Evolutionary conservation across 176 grass and related monocot genomes (phyloP).

Genomic region (Tuctoria greenei): DNA sequence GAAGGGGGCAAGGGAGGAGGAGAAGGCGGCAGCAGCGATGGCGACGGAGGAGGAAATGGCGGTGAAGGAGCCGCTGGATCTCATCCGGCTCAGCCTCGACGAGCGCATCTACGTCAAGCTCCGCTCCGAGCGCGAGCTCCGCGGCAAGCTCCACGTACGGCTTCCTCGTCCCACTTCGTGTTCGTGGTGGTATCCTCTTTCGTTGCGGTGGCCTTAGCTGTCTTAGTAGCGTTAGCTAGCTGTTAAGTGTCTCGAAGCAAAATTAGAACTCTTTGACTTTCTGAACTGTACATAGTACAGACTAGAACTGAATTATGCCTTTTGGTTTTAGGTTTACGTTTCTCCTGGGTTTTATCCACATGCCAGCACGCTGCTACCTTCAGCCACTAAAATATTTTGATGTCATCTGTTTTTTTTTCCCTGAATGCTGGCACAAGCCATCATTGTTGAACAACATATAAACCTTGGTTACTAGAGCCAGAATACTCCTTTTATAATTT

Average conservation of each 20-base stretch:
- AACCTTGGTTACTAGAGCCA: neutral
- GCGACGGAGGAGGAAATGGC: conserved; percentile 25
- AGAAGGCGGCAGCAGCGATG: neutral
- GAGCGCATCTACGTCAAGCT: conserved; percentile 99
- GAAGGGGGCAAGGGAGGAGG: neutral
- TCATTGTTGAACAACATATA: neutral
- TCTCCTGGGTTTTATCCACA: neutral
- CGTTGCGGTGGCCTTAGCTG: neutral
- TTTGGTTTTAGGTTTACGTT: neutral
- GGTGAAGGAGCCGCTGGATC: conserved; percentile 99
- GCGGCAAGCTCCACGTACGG: conserved; percentile 90
- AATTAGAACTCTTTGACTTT: neutral
- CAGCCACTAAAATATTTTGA: neutral
- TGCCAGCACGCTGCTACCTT: neutral
- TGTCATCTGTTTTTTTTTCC: neutral
- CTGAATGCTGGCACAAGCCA: neutral
- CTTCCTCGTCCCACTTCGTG: neutral
- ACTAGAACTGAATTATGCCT: neutral
- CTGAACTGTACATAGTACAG: neutral
- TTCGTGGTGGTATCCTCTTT: neutral
- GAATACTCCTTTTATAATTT: neutral
- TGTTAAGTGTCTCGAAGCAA: neutral
- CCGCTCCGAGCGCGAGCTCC: conserved; percentile 90
- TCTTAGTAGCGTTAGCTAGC: neutral
- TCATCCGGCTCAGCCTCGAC: conserved; percentile 96